phyloP scores from a whole-genome alignment of 176 grass and related monocot species.

The Hyparrhenia diplandra region DNA sequence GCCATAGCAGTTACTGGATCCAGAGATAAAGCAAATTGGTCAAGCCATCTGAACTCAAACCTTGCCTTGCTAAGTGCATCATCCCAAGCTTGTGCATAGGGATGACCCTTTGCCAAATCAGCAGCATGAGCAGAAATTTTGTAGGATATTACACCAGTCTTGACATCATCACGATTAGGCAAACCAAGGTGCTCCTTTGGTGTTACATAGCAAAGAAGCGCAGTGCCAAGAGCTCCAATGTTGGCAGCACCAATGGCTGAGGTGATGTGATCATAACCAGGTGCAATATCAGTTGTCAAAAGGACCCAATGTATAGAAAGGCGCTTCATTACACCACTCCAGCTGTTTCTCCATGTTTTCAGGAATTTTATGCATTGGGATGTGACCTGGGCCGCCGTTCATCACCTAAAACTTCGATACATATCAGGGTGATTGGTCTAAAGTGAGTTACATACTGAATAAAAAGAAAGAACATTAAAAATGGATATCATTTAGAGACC shows the following conservation, averaged over 20 bases:
- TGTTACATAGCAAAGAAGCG: slow-evolving; percentile 98
- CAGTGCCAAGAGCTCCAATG: slow-evolving; percentile 90
- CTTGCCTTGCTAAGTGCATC: slow-evolving; percentile 93
- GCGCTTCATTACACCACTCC: slow-evolving; percentile 97
- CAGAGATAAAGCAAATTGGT: slow-evolving; percentile 90
- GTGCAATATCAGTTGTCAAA: slow-evolving; percentile 96
- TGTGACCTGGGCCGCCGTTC: slow-evolving; percentile 96
- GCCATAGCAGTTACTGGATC: slow-evolving; percentile 95
- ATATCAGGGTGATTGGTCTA: slow-evolving; percentile 6
- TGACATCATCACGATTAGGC: slow-evolving; percentile 96
- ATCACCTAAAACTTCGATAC: slow-evolving; percentile 83
- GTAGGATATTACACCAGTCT: slow-evolving; percentile 87
- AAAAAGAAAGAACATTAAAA: background rate
- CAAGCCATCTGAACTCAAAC: slow-evolving; percentile 99
- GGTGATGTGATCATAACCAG: slow-evolving; percentile 99
- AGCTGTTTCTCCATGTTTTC: slow-evolving; percentile 98
- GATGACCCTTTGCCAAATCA: slow-evolving; percentile 95
- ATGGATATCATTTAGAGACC: background rate
- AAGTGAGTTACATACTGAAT: background rate
- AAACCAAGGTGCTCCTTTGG: slow-evolving; percentile 98
- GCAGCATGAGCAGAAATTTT: slow-evolving; percentile 97
- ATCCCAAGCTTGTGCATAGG: slow-evolving; percentile 86
- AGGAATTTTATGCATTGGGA: slow-evolving; percentile 97
- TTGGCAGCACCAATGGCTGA: slow-evolving; percentile 98
- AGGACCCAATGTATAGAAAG: slow-evolving; percentile 95